These are phyloP conservation scores for Lachancea quebecensis DNA, from an alignment of 805 yeast species.

Conservation along the genomic window DNA sequence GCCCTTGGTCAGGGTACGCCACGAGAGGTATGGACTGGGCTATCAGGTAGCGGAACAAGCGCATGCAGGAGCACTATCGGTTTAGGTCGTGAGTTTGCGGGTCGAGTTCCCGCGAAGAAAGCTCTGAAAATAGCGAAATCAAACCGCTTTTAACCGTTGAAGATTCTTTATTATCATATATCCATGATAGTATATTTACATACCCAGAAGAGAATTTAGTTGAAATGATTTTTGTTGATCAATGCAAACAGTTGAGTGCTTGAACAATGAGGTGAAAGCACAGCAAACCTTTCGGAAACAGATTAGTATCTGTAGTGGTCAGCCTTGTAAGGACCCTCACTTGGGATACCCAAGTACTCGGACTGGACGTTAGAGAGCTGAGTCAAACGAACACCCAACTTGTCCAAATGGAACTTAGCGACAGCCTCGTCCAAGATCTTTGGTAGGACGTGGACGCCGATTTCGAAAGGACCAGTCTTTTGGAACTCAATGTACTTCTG, in stretches of 20 bases:
- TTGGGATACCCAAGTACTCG: constrained; percentile 87
- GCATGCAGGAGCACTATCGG: too few relatives aligned
- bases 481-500: constrained; percentile 78
- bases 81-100: too few relatives aligned
- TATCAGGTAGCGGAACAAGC: too few relatives aligned
- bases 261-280: constrained; percentile 7
- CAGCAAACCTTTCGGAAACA: neutral
- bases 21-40: too few relatives aligned
- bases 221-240: neutral
- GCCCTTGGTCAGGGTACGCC: too few relatives aligned
- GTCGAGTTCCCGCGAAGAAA: too few relatives aligned
- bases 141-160: constrained; percentile 17
- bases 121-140: neutral
- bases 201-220: constrained; percentile 4
- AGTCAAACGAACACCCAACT: constrained; percentile 86
- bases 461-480: constrained; percentile 82
- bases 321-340: constrained; percentile 95
- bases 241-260: constrained; percentile 19
- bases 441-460: constrained; percentile 95
- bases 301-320: constrained; percentile 94
- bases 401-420: constrained; percentile 92
- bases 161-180: constrained; percentile 16
- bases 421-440: constrained; percentile 98
- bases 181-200: constrained; percentile 9
- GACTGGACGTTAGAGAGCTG: constrained; percentile 73